phyloP scores from a whole-genome alignment of 805 yeast species.

The Crinitomyces ghanaensis region DNA sequence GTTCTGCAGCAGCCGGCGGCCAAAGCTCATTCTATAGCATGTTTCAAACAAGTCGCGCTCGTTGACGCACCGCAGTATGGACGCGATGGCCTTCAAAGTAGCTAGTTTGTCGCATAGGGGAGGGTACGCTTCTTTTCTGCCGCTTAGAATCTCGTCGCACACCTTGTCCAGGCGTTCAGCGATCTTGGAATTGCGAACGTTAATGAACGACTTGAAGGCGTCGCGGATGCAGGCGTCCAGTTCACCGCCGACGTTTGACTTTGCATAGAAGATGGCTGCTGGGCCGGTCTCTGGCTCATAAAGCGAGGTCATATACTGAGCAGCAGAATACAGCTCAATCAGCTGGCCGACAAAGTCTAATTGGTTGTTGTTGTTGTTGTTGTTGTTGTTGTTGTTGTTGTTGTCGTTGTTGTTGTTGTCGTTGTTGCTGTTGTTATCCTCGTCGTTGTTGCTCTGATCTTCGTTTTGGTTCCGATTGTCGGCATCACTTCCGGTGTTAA shows the following conservation, averaged over 20 bases:
- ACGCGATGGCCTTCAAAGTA: slow-evolving; percentile 37
- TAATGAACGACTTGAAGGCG: neutral
- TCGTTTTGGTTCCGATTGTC: too few relatives aligned
- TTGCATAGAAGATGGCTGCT: too few relatives aligned
- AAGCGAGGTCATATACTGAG: neutral
- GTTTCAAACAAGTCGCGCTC: slow-evolving; percentile 92
- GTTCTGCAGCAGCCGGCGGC: slow-evolving; percentile 77
- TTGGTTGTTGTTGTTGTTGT: too few relatives aligned
- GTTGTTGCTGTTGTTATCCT: too few relatives aligned
- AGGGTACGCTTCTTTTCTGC: slow-evolving; percentile 13
- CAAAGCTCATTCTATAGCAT: slow-evolving; percentile 76
- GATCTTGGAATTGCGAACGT: neutral
- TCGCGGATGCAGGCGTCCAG: too few relatives aligned
- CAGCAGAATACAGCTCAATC: neutral
- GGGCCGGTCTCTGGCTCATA: too few relatives aligned
- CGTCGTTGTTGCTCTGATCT: too few relatives aligned
- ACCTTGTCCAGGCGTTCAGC: slow-evolving; percentile 23
- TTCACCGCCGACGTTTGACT: too few relatives aligned
- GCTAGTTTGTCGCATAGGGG: slow-evolving; percentile 1
- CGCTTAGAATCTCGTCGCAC: slow-evolving; percentile 20
- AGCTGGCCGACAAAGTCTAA: neutral
- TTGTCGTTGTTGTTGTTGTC: too few relatives aligned
- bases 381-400: too few relatives aligned
- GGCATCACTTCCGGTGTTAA: too few relatives aligned
- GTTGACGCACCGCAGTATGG: slow-evolving; percentile 68